Evolutionary conservation across 1,284 basidiomycete genomes (phyloP).

Genomic region (Cryptococcus sp.): DNA sequence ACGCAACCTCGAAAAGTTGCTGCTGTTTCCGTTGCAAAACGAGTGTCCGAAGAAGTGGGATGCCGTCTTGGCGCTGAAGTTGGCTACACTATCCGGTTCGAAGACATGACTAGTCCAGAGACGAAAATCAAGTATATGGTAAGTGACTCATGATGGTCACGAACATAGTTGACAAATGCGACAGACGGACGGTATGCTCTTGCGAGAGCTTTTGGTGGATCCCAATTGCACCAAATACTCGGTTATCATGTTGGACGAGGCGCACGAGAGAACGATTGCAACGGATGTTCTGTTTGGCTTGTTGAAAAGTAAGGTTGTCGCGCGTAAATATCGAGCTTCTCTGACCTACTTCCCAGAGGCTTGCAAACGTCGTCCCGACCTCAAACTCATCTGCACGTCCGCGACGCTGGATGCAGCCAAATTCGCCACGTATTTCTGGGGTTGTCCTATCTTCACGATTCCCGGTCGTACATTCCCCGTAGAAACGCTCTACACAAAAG

Average conservation of each 20-base stretch:
- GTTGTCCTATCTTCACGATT: constrained; percentile 99
- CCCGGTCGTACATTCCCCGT: constrained; percentile 98
- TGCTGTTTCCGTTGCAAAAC: constrained; percentile 98
- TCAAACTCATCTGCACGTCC: constrained; percentile 97
- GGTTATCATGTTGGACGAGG: constrained; percentile 97
- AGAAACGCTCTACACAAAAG: constrained; percentile 96
- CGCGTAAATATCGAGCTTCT: neutral
- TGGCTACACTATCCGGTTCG: constrained; percentile 98
- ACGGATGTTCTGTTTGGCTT: constrained; percentile 98
- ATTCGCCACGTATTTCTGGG: constrained; percentile 98
- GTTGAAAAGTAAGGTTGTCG: constrained; percentile 70
- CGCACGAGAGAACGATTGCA: constrained; percentile 95
- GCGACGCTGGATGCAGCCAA: constrained; percentile 99
- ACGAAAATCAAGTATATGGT: constrained; percentile 99
- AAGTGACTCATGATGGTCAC: constrained; percentile 8
- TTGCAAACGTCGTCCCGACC: constrained; percentile 86
- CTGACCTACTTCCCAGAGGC: constrained; percentile 65
- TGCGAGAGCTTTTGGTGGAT: constrained; percentile 94
- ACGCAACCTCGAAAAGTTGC: constrained; percentile 98
- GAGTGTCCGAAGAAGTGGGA: constrained; percentile 96
- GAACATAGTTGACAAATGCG: neutral
- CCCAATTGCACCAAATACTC: constrained; percentile 90
- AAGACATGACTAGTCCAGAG: constrained; percentile 96
- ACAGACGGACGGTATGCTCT: constrained; percentile 94
- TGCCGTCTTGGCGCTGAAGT: constrained; percentile 96